These are phyloP conservation scores for Chloris gayana DNA, from an alignment of 176 grass and related monocot species.

Conservation along the genomic window DNA sequence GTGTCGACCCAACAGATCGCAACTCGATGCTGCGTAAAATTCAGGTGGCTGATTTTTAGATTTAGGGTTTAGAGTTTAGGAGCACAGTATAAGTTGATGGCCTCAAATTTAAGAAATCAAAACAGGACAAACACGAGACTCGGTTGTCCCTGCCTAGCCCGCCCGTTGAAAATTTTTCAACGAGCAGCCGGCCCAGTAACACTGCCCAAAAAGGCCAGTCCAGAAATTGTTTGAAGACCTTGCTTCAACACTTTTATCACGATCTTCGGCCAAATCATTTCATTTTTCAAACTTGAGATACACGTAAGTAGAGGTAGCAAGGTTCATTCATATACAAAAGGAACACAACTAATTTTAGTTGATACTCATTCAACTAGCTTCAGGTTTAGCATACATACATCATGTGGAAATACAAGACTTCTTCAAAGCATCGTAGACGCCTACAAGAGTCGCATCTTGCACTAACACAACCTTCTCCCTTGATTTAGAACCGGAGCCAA, in stretches of 20 bases:
- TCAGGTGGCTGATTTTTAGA: background rate
- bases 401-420: slow-evolving; percentile 61
- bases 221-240: background rate
- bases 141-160: no score
- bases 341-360: background rate
- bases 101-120: background rate
- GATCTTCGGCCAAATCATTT: background rate
- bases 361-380: background rate
- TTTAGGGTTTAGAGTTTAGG: no score
- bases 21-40: background rate
- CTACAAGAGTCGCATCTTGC: slow-evolving; percentile 61
- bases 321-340: background rate
- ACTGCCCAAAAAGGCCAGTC: no score
- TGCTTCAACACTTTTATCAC: background rate
- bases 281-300: background rate
- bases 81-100: no score
- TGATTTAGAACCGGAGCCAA: slow-evolving; percentile 89
- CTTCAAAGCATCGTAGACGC: slow-evolving; percentile 73
- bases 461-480: slow-evolving; percentile 92
- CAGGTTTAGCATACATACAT: slow-evolving; percentile 26
- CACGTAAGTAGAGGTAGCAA: background rate
- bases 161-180: background rate
- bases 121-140: background rate
- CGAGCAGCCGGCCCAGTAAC: background rate
- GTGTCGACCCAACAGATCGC: background rate